Percentiles rank a stretch among this genome's conserved stretches.
These are phyloP conservation scores for Cordyceps tenuipes DNA, from an alignment of 2,329 filamentous ascomycete genomes.

Conservation along the genomic window DNA sequence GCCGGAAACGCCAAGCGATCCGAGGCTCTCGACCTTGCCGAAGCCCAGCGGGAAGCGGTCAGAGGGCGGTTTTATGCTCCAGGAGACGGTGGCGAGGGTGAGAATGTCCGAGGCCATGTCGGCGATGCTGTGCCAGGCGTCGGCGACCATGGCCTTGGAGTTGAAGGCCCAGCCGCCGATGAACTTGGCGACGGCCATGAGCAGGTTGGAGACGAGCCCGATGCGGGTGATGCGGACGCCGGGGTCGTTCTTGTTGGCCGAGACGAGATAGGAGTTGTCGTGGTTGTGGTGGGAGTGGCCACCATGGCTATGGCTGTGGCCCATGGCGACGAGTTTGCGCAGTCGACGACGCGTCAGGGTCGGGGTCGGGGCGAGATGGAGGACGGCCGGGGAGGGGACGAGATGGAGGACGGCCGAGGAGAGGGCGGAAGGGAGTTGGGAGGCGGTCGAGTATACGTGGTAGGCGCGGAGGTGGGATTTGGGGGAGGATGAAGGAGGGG, in stretches of 20 bases:
- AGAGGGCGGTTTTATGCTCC: conserved; percentile 79
- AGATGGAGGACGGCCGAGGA: conserved; percentile 14
- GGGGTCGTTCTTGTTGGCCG: conserved; percentile 66
- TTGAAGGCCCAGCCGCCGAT: conserved; percentile 90
- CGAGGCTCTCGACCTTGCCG: conserved; percentile 95
- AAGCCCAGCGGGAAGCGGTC: conserved; percentile 82
- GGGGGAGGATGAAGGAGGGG: background rate
- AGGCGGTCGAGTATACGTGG: conserved; percentile 5
- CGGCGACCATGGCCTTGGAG: conserved; percentile 85
- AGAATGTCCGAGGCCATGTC: conserved; percentile 93
- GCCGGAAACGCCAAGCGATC: conserved; percentile 84
- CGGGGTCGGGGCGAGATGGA: no score
- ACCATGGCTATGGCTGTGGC: conserved; percentile 24
- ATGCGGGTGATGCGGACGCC: conserved; percentile 55
- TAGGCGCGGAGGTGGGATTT: background rate
- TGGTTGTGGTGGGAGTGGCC: conserved; percentile 62
- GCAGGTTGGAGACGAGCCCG: conserved; percentile 68
- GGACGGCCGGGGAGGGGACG: no score
- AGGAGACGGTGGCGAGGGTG: conserved; percentile 89
- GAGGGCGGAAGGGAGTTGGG: background rate
- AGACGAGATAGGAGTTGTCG: conserved; percentile 91
- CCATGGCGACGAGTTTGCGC: conserved; percentile 17
- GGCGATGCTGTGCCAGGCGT: conserved; percentile 91
- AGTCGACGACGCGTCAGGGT: conserved; percentile 15
- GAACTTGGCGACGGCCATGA: conserved; percentile 91